Conservation (phyloP, 1,284 basidiomycete genomes). For the Apiotrichum gracile region DNA sequence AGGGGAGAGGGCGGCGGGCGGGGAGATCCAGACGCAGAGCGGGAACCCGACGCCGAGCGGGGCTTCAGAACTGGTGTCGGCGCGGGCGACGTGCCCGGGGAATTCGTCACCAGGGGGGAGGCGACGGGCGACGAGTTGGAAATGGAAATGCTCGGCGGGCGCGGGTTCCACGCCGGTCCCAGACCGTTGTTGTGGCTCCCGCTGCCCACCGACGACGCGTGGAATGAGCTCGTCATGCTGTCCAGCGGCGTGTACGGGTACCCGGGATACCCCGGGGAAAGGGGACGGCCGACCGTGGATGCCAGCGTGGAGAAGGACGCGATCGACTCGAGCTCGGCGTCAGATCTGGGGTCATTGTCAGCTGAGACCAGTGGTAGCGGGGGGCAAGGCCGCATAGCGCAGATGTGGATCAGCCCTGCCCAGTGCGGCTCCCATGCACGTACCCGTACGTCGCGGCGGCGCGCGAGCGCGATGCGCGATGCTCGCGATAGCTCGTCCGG, state of each 20-base stretch:
- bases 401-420: too few relatives aligned
- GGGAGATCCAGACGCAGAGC: background rate
- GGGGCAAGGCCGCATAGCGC: too few relatives aligned
- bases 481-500: constrained; percentile 15
- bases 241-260: background rate
- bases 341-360: background rate
- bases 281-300: background rate
- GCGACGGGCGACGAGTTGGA: background rate
- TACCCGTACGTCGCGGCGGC: constrained; percentile 7
- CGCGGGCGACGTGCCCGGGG: background rate
- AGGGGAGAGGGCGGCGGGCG: background rate
- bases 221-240: background rate
- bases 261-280: background rate
- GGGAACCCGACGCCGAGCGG: background rate
- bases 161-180: background rate
- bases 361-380: background rate
- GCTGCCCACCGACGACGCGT: background rate
- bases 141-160: background rate
- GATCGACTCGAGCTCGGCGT: constrained; percentile 11
- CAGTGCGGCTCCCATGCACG: background rate
- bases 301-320: constrained; percentile 12
- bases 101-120: background rate
- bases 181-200: background rate
- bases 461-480: constrained; percentile 11
- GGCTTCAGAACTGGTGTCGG: background rate